Base-by-base conservation (phyloP, 495 filamentous ascomycete genomes). In the Neurospora sp. region DNA sequence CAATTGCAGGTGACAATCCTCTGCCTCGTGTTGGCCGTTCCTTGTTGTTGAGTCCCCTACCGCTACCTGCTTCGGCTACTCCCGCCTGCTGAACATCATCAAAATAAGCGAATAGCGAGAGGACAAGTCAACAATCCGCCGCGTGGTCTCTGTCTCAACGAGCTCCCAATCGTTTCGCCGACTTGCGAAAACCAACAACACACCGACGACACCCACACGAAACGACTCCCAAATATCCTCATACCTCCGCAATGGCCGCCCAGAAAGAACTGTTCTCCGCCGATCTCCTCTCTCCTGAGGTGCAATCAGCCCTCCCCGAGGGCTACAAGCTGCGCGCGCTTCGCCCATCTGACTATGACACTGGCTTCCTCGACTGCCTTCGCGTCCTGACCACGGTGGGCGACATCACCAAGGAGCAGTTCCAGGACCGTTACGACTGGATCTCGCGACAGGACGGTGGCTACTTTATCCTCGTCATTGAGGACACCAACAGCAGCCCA, bases 311-410 rank as follows among this genome's bases (percentile, higher is more conserved):
- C 31, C 89, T 98, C 0, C 95, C 96, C 38, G 84, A 89, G 74
- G 89, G 90, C 77, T 98, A 98, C 86, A 89, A 85, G 24, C 87
- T 96, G 76, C 94, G 96, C 8, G 91, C 96, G 1, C 83, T 97
- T 71, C 89, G 89, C 75, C 88, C 89, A 76, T 87, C 85, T 78
- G 96, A 99, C 84, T 97, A 91, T 84, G 82, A 88, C 37, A 84
- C 85, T 5, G 91, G 91, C 72, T 97, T 97, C 82, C 90, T 98
- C 66, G 94, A 97, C 81, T 93, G 94, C 72, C 88, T 99, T 70
- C 89, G 93, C 15, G 94, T 97, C 37, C 85, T 99, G 76, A 98
- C 96, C 5, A 93, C 91, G 42, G 96, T 99, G 34, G 96, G 96
- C 72, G 94, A 97, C 48, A 92, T 98, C 75, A 86, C 84, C 59